Conservation (phyloP, 176 grass and related monocot genomes). For the Chrysopogon serrulatus region DNA sequence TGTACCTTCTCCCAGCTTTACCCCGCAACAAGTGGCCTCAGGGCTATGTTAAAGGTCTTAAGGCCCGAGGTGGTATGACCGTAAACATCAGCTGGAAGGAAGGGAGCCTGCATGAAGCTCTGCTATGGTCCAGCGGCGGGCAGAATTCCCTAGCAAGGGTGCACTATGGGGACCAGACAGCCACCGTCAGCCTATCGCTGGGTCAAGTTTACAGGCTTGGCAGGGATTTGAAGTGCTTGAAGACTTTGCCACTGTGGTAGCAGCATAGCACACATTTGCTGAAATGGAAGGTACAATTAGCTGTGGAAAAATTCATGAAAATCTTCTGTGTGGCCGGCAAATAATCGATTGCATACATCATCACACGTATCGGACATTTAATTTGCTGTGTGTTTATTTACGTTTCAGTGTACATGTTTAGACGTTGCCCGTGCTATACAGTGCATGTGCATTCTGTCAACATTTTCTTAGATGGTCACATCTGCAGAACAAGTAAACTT, state of each 20-base stretch:
- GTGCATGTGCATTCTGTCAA: background rate
- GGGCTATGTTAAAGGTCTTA: conserved; percentile 78
- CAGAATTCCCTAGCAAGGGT: conserved; percentile 42
- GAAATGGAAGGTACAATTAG: background rate
- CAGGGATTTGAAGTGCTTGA: conserved; percentile 64
- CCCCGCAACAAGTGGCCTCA: conserved; percentile 68
- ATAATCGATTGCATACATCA: background rate
- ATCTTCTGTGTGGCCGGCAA: background rate
- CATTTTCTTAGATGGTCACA: background rate
- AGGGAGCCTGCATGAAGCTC: conserved; percentile 74
- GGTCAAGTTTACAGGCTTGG: conserved; percentile 58
- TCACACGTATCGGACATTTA: background rate
- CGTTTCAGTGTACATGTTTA: background rate
- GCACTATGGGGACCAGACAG: conserved; percentile 29
- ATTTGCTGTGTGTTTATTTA: background rate
- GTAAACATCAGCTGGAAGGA: conserved; percentile 82
- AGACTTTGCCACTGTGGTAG: conserved; percentile 25
- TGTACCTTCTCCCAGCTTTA: conserved; percentile 76
- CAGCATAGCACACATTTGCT: background rate
- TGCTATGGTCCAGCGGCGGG: conserved; percentile 49
- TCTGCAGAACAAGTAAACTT: background rate
- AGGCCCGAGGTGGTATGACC: conserved; percentile 58
- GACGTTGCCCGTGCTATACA: background rate
- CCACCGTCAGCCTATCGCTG: conserved; percentile 2
- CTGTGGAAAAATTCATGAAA: background rate